Percentiles rank a stretch among this genome's conserved stretches.
Evolutionary conservation across 345 rosid genomes (phyloP).

Genomic region (Lepidium sativum): DNA sequence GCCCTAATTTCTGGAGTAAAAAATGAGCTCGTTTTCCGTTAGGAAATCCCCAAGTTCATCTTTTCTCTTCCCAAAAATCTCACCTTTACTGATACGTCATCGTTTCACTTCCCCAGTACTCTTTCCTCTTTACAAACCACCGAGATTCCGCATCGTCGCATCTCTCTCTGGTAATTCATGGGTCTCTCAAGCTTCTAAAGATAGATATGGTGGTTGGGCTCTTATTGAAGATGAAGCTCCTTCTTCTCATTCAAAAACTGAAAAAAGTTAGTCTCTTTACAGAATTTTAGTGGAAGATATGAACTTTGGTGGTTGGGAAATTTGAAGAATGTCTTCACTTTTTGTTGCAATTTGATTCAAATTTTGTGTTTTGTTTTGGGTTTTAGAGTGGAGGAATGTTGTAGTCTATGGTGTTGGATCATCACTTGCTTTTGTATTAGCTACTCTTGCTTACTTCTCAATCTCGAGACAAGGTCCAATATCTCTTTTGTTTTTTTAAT

Average conservation of each 20-base stretch:
- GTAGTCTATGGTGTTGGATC: constrained; percentile 46
- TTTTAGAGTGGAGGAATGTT: constrained; percentile 40
- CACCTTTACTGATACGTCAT: constrained; percentile 31
- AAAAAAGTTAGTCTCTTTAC: constrained; percentile 32
- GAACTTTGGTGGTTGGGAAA: too few relatives aligned
- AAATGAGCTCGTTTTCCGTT: constrained; percentile 32
- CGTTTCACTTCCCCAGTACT: constrained; percentile 29
- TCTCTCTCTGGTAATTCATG: constrained; percentile 49
- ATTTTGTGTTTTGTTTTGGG: background rate
- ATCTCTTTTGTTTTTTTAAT: background rate
- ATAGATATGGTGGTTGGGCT: constrained; percentile 61
- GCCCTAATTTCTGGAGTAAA: constrained; percentile 12
- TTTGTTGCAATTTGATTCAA: background rate
- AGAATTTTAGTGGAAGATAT: background rate
- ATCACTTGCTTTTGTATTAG: constrained; percentile 40
- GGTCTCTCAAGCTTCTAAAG: constrained; percentile 31
- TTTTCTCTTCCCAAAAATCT: constrained; percentile 20
- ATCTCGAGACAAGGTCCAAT: constrained; percentile 42
- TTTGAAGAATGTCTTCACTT: background rate
- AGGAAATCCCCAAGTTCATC: constrained; percentile 15
- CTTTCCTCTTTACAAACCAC: constrained; percentile 15
- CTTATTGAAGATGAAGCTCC: constrained; percentile 33
- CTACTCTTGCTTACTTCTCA: constrained; percentile 52
- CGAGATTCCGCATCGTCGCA: constrained; percentile 30
- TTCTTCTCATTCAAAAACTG: constrained; percentile 4